Evolutionary conservation across 306 rosid genomes (phyloP), one percentile per base, ranked within the genome.

Genomic region (Glycine tomentella): DNA sequence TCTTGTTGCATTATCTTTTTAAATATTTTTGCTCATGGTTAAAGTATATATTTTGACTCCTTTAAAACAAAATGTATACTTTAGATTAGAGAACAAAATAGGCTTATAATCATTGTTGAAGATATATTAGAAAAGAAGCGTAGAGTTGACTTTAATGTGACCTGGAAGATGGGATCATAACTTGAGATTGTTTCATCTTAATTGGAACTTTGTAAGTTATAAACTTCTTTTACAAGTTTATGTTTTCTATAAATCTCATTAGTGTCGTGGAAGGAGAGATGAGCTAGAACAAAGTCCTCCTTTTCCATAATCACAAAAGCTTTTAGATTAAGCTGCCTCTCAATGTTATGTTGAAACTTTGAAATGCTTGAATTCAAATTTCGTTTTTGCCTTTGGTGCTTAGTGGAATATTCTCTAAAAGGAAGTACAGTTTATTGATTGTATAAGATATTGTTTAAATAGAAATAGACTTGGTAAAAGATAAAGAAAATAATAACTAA

Each of bases 121-220:
- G n/a, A n/a, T n/a, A n/a, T n/a, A n/a, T n/a, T n/a, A n/a, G n/a
- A n/a, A n/a, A n/a, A n/a, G n/a, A n/a, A n/a, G n/a, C n/a, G n/a
- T n/a, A n/a, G n/a, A n/a, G n/a, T n/a, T n/a, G n/a, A 78, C 79
- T 93, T 95, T 80, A 88, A 77, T 12, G 0, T 95, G 42, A 75
- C 87, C 5, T 95, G 97, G 94, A 91, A 91, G 68, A 90, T 95
- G 90, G 72, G 76, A 7, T 70, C 76, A 77, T 75, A 61, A 75
- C 53, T 80, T 88, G 48, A 71, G 66, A 38, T n/a, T 36, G 20
- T 14, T 1, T 14, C 49, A 6, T 6, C 49, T 64, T 14, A 6
- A 6, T 10, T 33, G 4, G 12, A 16, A 62, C 64, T 62, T 11
- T 15, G 63, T 78, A 63, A 72, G 31, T 25, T 25, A 25, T 78